A percentile compares a stretch with the other conserved stretches of the same genome.
Evolutionary conservation across 148 eudicot species (phyloP).

Genomic region (Chenopodium berlandieri): DNA sequence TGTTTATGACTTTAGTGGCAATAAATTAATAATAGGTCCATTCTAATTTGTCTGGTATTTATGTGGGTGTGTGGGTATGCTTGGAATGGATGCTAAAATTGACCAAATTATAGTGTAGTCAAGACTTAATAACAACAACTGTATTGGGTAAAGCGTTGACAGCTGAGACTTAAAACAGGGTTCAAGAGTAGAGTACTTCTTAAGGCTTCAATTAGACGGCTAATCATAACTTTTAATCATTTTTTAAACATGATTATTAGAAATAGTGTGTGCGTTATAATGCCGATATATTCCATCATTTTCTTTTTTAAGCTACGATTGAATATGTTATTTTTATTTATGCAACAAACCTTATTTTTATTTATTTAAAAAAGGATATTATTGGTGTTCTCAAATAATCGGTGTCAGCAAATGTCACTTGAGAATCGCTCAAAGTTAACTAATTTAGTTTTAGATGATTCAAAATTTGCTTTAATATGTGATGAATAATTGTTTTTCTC

Average conservation of each 20-base stretch:
- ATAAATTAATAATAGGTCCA: slow-evolving; percentile 4
- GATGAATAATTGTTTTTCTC: too few species aligned
- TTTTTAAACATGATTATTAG: not conserved
- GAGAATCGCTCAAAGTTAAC: too few species aligned
- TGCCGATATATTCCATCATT: not conserved
- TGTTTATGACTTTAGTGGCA: not conserved
- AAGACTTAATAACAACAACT: not conserved
- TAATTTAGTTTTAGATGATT: too few species aligned
- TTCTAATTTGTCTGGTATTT: not conserved
- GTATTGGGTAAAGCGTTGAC: not conserved
- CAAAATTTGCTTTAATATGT: too few species aligned
- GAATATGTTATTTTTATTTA: too few species aligned
- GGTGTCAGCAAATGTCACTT: too few species aligned
- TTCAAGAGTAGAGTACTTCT: not conserved
- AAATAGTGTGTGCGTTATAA: too few species aligned
- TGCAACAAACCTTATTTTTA: too few species aligned
- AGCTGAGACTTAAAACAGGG: not conserved
- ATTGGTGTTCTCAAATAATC: too few species aligned
- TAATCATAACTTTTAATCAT: not conserved
- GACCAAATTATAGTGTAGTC: not conserved
- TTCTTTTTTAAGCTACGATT: not conserved
- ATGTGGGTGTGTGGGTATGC: not conserved
- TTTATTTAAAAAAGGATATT: too few species aligned
- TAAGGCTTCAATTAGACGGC: not conserved
- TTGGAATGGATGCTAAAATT: slow-evolving; percentile 2